phyloP scores from a whole-genome alignment of 139 green algal species.

The Mychonastes homosphaera region DNA sequence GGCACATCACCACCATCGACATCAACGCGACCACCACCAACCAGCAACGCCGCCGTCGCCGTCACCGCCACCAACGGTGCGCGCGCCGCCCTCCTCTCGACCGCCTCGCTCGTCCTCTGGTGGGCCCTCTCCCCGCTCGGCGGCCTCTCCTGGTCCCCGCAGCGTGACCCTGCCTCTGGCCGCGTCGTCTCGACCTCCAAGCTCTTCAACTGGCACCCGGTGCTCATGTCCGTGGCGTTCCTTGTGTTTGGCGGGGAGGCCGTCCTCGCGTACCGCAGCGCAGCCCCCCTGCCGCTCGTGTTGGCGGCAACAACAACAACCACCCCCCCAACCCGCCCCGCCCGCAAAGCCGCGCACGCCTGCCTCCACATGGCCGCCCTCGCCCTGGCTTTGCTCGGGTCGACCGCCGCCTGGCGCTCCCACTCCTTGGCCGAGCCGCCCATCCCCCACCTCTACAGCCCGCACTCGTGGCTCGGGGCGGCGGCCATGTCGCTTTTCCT shows the following conservation, averaged over 20 bases:
- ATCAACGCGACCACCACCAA: too few relatives aligned
- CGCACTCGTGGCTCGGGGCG: slow-evolving; percentile 37
- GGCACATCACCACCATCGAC: too few relatives aligned
- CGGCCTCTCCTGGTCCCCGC: too few relatives aligned
- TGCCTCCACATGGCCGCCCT: slow-evolving; percentile 32
- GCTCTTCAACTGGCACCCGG: slow-evolving; percentile 66
- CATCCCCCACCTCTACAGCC: slow-evolving; percentile 50
- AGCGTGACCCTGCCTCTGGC: too few relatives aligned
- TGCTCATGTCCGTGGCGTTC: slow-evolving; percentile 51
- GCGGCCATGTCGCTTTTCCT: slow-evolving; percentile 12
- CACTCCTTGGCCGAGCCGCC: slow-evolving; percentile 46
- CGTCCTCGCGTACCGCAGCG: slow-evolving; percentile 43
- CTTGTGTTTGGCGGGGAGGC: slow-evolving; percentile 51
- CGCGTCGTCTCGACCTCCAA: too few relatives aligned
- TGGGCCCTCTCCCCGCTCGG: too few relatives aligned
- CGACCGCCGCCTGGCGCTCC: slow-evolving; percentile 36
- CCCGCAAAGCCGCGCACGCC: slow-evolving; percentile 39
- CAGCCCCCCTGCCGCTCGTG: background rate
- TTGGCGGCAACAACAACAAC: background rate
- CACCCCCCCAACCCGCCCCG: background rate
- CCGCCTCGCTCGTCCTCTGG: too few relatives aligned
- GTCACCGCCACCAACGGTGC: too few relatives aligned
- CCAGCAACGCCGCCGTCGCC: too few relatives aligned
- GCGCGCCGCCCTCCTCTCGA: too few relatives aligned
- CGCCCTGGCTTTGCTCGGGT: slow-evolving; percentile 12